A percentile compares a stretch with the other conserved stretches of the same genome.
These are phyloP conservation scores for Phytophthora fragariaefolia DNA, from an alignment of 352 stramenopile species.

Conservation along the genomic window DNA sequence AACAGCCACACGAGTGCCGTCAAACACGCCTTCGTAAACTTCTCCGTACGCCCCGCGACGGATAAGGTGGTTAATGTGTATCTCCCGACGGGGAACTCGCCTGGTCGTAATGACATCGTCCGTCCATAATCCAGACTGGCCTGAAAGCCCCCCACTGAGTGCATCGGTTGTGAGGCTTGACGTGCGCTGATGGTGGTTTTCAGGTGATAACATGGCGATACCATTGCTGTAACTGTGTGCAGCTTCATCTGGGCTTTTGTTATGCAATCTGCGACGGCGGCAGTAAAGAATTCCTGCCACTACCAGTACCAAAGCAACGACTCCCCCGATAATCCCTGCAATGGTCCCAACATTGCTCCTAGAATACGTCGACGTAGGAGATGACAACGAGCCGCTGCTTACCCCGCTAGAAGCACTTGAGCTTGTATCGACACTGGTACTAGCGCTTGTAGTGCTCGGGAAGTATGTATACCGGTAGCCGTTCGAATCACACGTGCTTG, in stretches of 20 bases:
- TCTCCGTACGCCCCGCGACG: constrained; percentile 46
- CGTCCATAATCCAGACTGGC: constrained; percentile 11
- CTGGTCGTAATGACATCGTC: constrained; percentile 35
- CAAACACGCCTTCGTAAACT: constrained; percentile 45
- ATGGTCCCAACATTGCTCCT: neutral
- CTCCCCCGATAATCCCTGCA: neutral
- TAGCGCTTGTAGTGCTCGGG: neutral
- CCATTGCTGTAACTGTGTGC: neutral
- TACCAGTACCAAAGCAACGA: neutral
- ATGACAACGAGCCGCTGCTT: neutral
- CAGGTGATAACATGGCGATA: neutral
- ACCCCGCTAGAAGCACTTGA: neutral
- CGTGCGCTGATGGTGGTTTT: neutral
- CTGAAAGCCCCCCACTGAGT: neutral
- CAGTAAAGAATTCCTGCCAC: neutral
- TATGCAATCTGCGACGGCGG: neutral
- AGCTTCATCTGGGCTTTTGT: neutral
- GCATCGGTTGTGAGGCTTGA: neutral
- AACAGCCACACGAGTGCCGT: constrained; percentile 37
- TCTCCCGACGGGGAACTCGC: constrained; percentile 27
- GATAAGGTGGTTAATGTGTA: constrained; percentile 18
- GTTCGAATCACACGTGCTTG: neutral
- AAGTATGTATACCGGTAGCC: neutral
- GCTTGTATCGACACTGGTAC: neutral
- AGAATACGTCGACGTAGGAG: neutral